Percentiles rank a stretch among this genome's conserved stretches.
Conservation (phyloP, 2,329 filamentous ascomycete genomes). For the Gaeumannomyces tritici region DNA sequence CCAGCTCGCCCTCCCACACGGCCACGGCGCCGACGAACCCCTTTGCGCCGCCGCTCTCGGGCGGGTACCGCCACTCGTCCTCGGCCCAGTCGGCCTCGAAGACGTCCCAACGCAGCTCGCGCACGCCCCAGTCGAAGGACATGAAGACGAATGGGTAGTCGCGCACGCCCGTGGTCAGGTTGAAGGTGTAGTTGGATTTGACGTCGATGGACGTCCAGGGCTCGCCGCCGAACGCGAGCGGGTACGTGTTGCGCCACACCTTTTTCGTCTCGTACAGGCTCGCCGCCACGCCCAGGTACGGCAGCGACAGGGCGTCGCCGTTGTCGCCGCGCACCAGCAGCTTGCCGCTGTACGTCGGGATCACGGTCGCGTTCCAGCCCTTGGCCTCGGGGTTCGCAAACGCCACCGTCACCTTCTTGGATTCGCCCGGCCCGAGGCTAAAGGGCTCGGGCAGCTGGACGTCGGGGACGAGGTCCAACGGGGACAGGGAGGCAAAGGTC, state of each 20-base stretch:
- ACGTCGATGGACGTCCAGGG: background rate
- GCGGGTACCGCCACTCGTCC: conserved; percentile 14
- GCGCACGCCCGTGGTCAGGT: conserved; percentile 13
- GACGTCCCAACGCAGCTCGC: conserved; percentile 19
- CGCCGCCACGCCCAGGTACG: conserved; percentile 15
- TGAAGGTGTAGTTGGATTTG: conserved; percentile 12
- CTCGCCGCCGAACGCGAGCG: background rate
- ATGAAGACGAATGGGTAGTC: conserved; percentile 19
- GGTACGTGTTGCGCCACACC: conserved; percentile 6
- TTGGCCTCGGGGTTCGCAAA: conserved; percentile 14
- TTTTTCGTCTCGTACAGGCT: conserved; percentile 6
- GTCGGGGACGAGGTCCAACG: conserved; percentile 3
- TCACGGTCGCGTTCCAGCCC: conserved; percentile 11
- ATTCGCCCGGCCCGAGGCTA: conserved; percentile 15
- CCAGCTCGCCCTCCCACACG: background rate
- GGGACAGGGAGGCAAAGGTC: conserved; percentile 6
- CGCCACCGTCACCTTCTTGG: conserved; percentile 13
- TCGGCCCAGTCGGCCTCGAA: conserved; percentile 13
- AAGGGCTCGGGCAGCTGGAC: conserved; percentile 11
- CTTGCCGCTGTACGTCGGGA: conserved; percentile 24
- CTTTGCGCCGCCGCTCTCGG: conserved; percentile 12
- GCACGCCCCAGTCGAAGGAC: conserved; percentile 14
- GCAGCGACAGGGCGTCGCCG: conserved; percentile 21
- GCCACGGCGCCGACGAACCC: conserved; percentile 13
- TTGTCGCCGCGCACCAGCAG: conserved; percentile 20